These are phyloP conservation scores for Alternaria sp. DNA, from an alignment of 2,329 filamentous ascomycete genomes.

Conservation along the genomic window DNA sequence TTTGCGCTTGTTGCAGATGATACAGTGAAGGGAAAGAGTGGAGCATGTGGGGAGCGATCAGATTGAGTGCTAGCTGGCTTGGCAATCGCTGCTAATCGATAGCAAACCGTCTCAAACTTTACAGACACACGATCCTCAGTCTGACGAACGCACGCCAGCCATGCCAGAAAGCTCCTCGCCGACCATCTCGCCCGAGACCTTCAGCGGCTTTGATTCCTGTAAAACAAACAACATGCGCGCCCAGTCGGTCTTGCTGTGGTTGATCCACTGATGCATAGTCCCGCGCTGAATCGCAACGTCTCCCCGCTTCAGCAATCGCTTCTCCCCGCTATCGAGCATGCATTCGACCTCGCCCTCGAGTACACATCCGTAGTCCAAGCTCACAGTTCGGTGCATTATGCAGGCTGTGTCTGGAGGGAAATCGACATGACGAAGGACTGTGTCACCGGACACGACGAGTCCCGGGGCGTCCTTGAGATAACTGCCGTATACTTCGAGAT, in stretches of 20 bases:
- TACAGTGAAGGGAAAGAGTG: conserved; percentile 14
- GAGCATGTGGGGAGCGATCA: conserved; percentile 24
- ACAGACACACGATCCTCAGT: conserved; percentile 27
- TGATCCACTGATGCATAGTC: conserved; percentile 54
- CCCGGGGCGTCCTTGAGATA: conserved; percentile 59
- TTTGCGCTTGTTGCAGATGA: conserved; percentile 8
- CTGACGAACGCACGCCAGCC: conserved; percentile 48
- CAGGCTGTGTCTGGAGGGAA: conserved; percentile 47
- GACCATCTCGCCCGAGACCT: conserved; percentile 42
- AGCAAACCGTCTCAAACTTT: not conserved
- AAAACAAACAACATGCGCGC: conserved; percentile 52
- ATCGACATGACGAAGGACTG: conserved; percentile 57
- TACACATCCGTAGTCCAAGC: conserved; percentile 53
- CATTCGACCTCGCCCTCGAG: conserved; percentile 52
- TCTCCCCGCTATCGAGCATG: conserved; percentile 52
- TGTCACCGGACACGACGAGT: conserved; percentile 59
- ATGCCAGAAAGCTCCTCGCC: conserved; percentile 49
- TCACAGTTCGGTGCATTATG: conserved; percentile 54
- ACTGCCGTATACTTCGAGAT: conserved; percentile 57
- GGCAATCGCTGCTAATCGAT: conserved; percentile 23
- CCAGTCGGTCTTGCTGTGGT: conserved; percentile 46
- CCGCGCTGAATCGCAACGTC: conserved; percentile 53
- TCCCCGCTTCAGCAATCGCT: conserved; percentile 48
- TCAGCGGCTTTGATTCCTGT: conserved; percentile 48
- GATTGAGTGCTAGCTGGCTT: conserved; percentile 32